These are phyloP conservation scores for Corymbia calophylla DNA, from an alignment of 441 rosid species.

Conservation along the genomic window DNA sequence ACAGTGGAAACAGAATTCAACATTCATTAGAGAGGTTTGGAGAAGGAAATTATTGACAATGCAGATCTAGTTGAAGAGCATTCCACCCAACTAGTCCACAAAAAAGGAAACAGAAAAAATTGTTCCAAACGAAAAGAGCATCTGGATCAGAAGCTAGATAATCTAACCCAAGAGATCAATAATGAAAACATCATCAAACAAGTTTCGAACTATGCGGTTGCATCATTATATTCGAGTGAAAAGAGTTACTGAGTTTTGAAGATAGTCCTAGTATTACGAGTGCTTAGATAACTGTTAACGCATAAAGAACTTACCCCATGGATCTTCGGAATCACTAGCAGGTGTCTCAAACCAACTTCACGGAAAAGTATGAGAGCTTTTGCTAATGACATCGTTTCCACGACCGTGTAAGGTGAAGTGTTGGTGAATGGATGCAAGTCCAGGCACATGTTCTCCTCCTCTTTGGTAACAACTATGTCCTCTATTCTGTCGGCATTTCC, in stretches of 20 bases:
- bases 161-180: not conserved
- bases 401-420: constrained; percentile 82
- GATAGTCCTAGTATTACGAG: not conserved
- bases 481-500: constrained; percentile 46
- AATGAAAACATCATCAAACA: not conserved
- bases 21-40: not conserved
- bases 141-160: not conserved
- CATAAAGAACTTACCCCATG: constrained; percentile 33
- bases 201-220: not conserved
- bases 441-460: constrained; percentile 76
- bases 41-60: not conserved
- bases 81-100: not conserved
- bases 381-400: constrained; percentile 86
- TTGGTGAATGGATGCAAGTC: constrained; percentile 83
- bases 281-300: not conserved
- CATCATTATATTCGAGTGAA: not conserved
- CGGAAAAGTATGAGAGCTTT: constrained; percentile 77
- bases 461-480: constrained; percentile 55
- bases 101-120: not conserved
- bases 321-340: constrained; percentile 70
- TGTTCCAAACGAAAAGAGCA: not conserved
- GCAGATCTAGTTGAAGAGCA: not conserved
- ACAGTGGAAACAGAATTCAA: not conserved
- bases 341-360: constrained; percentile 76
- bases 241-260: not conserved